Evolutionary conservation across 2,329 filamentous ascomycete genomes (phyloP).

Genomic region (Teratosphaeria nubilosa): DNA sequence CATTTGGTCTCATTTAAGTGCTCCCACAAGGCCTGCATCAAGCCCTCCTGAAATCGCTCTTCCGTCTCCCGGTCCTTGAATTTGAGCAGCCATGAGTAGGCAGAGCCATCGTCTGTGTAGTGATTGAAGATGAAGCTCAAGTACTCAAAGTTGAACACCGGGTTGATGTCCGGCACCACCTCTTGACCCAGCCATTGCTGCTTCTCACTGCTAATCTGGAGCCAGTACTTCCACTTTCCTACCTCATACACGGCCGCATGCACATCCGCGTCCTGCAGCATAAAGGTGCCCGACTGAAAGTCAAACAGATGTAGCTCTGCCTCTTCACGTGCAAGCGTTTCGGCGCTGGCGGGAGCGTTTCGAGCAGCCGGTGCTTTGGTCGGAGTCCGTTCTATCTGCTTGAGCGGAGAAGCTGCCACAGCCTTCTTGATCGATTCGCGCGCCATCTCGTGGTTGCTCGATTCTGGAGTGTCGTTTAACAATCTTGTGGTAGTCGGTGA

Average conservation of each 20-base stretch:
- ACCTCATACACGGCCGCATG: constrained; percentile 74
- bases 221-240: constrained; percentile 90
- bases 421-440: constrained; percentile 19
- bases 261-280: constrained; percentile 65
- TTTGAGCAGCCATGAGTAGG: constrained; percentile 88
- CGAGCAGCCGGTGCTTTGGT: constrained; percentile 52
- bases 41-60: constrained; percentile 81
- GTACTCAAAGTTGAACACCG: constrained; percentile 97
- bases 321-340: constrained; percentile 62
- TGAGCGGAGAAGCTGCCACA: constrained; percentile 18
- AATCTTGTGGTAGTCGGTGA: constrained; percentile 19
- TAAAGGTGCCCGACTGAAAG: constrained; percentile 75
- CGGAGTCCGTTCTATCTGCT: constrained; percentile 32
- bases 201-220: constrained; percentile 68
- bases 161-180: constrained; percentile 84
- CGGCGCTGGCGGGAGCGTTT: constrained; percentile 55
- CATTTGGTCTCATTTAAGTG: constrained; percentile 90
- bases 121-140: constrained; percentile 99
- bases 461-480: constrained; percentile 18
- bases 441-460: constrained; percentile 17
- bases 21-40: constrained; percentile 96
- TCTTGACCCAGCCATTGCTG: constrained; percentile 80
- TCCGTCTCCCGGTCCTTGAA: constrained; percentile 76
- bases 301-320: constrained; percentile 93
- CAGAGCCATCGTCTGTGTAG: constrained; percentile 76